Conservation (phyloP, 1,284 basidiomycete genomes). For the Rhodotorula sp. region DNA sequence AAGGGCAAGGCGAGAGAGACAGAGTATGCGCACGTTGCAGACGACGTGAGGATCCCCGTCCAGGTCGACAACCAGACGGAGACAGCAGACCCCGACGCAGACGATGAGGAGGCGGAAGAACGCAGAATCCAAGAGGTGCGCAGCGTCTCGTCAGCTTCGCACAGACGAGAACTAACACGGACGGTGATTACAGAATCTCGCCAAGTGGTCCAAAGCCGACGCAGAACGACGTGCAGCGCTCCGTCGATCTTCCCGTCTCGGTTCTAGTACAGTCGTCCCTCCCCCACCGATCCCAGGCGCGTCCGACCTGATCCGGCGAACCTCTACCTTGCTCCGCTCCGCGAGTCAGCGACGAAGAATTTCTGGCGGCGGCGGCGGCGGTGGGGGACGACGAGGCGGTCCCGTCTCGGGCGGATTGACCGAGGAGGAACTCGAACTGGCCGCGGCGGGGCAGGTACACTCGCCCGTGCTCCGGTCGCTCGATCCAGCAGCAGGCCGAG, state of each 20-base stretch:
- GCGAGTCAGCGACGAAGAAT: neutral
- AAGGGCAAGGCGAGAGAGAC: neutral
- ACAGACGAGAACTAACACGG: neutral
- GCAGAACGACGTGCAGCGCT: conserved; percentile 6
- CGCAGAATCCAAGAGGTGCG: conserved; percentile 9
- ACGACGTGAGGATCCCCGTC: neutral
- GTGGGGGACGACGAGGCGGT: neutral
- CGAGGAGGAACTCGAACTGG: conserved; percentile 13
- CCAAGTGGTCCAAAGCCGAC: conserved; percentile 13
- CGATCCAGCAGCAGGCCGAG: neutral
- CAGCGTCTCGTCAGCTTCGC: neutral
- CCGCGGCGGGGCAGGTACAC: neutral
- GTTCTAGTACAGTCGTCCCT: neutral
- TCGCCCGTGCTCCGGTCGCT: neutral
- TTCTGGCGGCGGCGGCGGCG: neutral
- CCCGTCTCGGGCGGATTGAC: neutral
- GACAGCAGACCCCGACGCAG: neutral
- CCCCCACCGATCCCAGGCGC: conserved; percentile 3
- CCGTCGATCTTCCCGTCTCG: conserved; percentile 12
- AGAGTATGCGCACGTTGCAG: neutral
- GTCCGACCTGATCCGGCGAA: conserved; percentile 8
- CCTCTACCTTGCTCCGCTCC: neutral
- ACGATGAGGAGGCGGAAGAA: conserved; percentile 9
- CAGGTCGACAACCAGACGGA: neutral
- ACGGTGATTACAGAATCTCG: conserved; percentile 5